A percentile compares a stretch with the other conserved stretches of the same genome.
Conservation (phyloP, 768 basidiomycete genomes). For the Hebeloma cylindrosporum region DNA sequence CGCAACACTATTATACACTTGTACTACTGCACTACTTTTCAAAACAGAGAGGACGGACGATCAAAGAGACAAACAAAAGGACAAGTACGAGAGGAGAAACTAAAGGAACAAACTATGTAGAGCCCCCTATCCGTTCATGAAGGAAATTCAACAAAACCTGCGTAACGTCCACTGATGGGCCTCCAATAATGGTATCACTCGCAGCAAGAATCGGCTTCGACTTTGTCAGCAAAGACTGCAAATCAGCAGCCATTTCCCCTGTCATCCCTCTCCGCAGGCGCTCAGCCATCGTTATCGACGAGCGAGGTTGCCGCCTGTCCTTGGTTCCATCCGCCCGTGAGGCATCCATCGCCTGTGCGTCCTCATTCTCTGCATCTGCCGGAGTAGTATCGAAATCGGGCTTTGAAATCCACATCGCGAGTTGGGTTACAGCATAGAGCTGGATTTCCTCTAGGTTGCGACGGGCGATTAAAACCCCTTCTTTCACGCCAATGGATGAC, state of each 20-base stretch:
- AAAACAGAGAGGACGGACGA: conserved; percentile 7
- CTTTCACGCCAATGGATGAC: conserved; percentile 50
- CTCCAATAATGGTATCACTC: conserved; percentile 49
- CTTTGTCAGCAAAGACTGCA: conserved; percentile 65
- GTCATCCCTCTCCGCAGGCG: conserved; percentile 74
- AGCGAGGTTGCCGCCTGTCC: conserved; percentile 37
- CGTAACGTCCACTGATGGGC: conserved; percentile 53
- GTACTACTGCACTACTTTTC: conserved; percentile 17
- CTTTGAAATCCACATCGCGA: conserved; percentile 76
- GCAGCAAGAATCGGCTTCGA: conserved; percentile 64
- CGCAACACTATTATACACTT: conserved; percentile 15
- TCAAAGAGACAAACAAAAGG: conserved; percentile 8
- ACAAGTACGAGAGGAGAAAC: conserved; percentile 8
- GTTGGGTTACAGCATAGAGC: conserved; percentile 72
- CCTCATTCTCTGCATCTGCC: conserved; percentile 47
- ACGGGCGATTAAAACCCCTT: conserved; percentile 56
- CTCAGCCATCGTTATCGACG: conserved; percentile 58
- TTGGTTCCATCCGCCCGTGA: conserved; percentile 16
- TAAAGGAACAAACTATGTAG: conserved; percentile 29
- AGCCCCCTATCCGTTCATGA: conserved; percentile 54
- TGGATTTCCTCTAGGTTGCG: conserved; percentile 67
- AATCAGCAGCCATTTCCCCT: conserved; percentile 74
- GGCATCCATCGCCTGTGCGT: conserved; percentile 37
- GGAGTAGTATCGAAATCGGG: conserved; percentile 57
- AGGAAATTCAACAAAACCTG: conserved; percentile 63